Evolutionary conservation across 257 asterid species (phyloP), one percentile per base, ranked within the genome.

Genomic region (Echites panduratus): DNA sequence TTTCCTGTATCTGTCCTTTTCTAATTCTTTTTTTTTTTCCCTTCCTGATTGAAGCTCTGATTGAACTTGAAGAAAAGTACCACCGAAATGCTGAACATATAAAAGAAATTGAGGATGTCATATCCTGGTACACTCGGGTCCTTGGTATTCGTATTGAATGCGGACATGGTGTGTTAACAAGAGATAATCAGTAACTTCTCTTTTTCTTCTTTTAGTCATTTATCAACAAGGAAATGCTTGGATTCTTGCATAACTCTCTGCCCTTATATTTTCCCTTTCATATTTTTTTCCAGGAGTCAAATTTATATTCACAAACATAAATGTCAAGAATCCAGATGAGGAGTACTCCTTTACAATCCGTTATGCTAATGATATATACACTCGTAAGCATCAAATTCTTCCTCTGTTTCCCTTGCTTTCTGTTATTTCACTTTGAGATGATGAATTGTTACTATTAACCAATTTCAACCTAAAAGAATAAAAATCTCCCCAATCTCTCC

Each of bases 81-180:
- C 64, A 74, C 20, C 78, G 80, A 79, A 87, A 78, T 71, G 72
- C 57, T 71, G 87, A 84, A 73, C 89, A 82, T 75, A 83, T 62
- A 45, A 84, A 83, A 72, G 96, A 90, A 77, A 82, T 81, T 68
- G 94, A 95, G 78, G 97, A 87, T 80, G 99, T 92, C 45, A 83
- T 92, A 48, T 88, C 85, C 56, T 95, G 99, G 99, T 95, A 92
- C 76, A 86, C 88, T 79, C 87, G 71, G 83, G 87, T 85, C 78
- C 97, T 95, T 68, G 99, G 98, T 67, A 90, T 92, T 75, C 96
- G 84, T 77, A 80, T 92, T 59, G 98, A 95, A 85, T 82, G 90
- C 71, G 96, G 97, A 66, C 89, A 71, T 77, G 99, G 99, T 95
- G 78, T 41, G 86, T 70, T 32, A 40, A 47, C 50, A 50, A n/a